A percentile compares a stretch with the other conserved stretches of the same genome.
Evolutionary conservation across 768 basidiomycete species (phyloP).

Genomic region (Lentinus tigrinus): DNA sequence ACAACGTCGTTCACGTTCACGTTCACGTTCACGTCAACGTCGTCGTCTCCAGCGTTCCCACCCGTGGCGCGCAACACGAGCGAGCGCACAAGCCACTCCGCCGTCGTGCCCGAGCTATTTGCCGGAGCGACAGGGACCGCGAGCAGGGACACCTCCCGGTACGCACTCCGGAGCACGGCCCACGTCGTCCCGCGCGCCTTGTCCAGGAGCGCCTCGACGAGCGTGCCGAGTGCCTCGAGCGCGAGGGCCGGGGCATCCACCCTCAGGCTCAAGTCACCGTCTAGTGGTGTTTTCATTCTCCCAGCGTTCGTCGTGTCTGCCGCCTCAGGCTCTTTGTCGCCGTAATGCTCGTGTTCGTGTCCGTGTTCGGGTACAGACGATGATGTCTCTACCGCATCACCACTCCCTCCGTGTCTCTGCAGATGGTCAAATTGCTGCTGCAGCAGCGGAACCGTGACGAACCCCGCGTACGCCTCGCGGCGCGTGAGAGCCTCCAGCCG

Average conservation of each 20-base stretch:
- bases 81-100: constrained; percentile 40
- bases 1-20: neutral
- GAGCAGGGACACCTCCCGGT: constrained; percentile 51
- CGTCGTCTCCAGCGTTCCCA: constrained; percentile 19
- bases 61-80: constrained; percentile 19
- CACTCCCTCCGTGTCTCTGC: too few species aligned
- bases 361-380: too few species aligned
- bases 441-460: constrained; percentile 20
- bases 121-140: neutral
- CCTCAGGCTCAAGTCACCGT: constrained; percentile 1
- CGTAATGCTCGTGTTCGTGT: too few species aligned
- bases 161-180: constrained; percentile 57
- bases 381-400: too few species aligned
- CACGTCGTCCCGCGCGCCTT: constrained; percentile 58
- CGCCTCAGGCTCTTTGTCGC: too few species aligned
- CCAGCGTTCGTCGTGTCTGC: too few species aligned
- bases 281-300: too few species aligned
- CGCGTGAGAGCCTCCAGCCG: constrained; percentile 47
- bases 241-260: constrained; percentile 26
- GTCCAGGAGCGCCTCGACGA: constrained; percentile 47
- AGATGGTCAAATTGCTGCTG: neutral
- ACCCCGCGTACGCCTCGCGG: constrained; percentile 24
- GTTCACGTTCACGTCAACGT: constrained; percentile 12
- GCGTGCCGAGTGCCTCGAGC: constrained; percentile 40
- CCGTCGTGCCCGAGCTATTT: constrained; percentile 9